Evolutionary conservation across 306 rosid genomes (phyloP), one percentile per base, ranked within the genome.

Genomic region (Mucuna pruriens): DNA sequence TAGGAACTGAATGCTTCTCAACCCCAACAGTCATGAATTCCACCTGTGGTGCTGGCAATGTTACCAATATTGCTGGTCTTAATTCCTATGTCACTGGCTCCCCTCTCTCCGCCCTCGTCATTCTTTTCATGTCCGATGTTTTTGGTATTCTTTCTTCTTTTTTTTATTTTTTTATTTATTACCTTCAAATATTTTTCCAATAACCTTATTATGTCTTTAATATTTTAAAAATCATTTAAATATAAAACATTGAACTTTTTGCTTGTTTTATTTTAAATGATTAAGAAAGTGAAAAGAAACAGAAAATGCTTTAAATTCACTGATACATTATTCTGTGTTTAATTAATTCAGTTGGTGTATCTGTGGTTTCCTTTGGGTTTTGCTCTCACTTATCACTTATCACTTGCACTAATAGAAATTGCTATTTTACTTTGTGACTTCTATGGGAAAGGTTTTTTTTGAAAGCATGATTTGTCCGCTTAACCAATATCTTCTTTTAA

Each of bases 11-110:
- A 46, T 87, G 90, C 68, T 86, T 89, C 76, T 81, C 90, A 38
- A 83, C 86, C 79, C 90, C 94, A 7, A 90, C 94, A 7, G 71
- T 34, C 2, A 85, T 90, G 10, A 49, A 90, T 70, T 84, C 91
- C 0, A 61, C 9, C 44, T 23, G 73, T 8, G 97, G 97, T 39
- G 77, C 49, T 46, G 94, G 97, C 25, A 81, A 73, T 12, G 89
- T 90, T 25, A 83, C 86, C 7, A 76, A 78, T 13, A 46, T 92
- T 3, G 92, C 70, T 16, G 94, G 92, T 66, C 76, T 88, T 12
- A 62, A 40, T 45, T n/a, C 84, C 65, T 89, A 90, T 34, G 75
- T 86, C 83, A 29, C 87, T 42, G 94, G 97, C 73, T 71, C 87
- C 55, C 66, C 83, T 7, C 29, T 69, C 20, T 70, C 89, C 83